Percentiles rank a stretch among this genome's conserved stretches.
phyloP scores from a whole-genome alignment of 2,329 filamentous ascomycete genomes.

The Cadophora sp. region DNA sequence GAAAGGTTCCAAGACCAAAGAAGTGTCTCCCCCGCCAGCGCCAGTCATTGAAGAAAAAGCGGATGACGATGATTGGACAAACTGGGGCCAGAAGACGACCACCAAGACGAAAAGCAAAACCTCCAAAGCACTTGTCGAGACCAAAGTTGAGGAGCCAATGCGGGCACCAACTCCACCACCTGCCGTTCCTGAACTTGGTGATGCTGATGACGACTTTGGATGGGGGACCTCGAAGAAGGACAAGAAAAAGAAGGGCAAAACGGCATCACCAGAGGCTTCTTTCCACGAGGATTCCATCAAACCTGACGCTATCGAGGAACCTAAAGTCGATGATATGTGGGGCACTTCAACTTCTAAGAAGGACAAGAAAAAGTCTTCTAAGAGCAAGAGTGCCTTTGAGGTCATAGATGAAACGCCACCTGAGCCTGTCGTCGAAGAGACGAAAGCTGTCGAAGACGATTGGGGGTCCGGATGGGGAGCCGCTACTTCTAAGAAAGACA shows the following conservation, averaged over 20 bases:
- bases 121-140: conserved; percentile 42
- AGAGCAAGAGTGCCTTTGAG: conserved; percentile 56
- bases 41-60: conserved; percentile 38
- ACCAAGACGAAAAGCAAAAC: conserved; percentile 37
- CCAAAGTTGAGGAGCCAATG: conserved; percentile 45
- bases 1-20: conserved; percentile 46
- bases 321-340: conserved; percentile 50
- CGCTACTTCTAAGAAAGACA: conserved; percentile 52
- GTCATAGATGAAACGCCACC: conserved; percentile 54
- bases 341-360: conserved; percentile 37
- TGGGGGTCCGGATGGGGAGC: conserved; percentile 47
- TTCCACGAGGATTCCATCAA: conserved; percentile 44
- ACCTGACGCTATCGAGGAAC: conserved; percentile 57
- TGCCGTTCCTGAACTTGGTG: conserved; percentile 42
- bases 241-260: conserved; percentile 36
- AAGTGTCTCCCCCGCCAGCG: conserved; percentile 31
- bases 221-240: conserved; percentile 40
- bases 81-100: conserved; percentile 41
- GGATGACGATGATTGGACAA: conserved; percentile 40
- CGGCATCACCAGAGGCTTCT: conserved; percentile 34
- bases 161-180: conserved; percentile 41
- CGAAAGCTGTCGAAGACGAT: conserved; percentile 53
- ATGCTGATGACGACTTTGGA: conserved; percentile 43
- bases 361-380: conserved; percentile 61
- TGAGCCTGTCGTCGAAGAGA: conserved; percentile 50